Base-by-base conservation (phyloP, 345 rosid species). In the Hibiscus mutabilis region DNA sequence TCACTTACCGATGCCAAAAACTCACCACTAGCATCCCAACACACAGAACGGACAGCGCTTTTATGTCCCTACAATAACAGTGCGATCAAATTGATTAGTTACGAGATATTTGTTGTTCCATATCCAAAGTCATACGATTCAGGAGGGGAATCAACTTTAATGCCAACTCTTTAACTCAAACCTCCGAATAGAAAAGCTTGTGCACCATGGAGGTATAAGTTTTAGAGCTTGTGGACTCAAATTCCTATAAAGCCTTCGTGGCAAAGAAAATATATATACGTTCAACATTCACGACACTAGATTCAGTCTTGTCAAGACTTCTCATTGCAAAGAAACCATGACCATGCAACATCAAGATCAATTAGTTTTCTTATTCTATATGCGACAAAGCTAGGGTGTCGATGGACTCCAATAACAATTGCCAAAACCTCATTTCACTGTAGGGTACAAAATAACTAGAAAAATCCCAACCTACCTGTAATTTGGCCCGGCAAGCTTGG, bases 1-100 rank as follows among this genome's bases (percentile, higher is more conserved):
- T 87, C 90, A 59, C 95, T 87, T 69, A 87, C 88, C 10, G 95
- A 83, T 25, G 89, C 91, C 56, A 89, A 73, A 74, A 40, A 82
- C 65, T 86, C 85, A 1, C 95, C 95, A 4, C 79, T 67, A 21
- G 85, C 69, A 69, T 84, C 84, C 95, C 95, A 87, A 77, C 90
- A 87, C 19, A 89, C 78, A 24, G 85, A 80, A 69, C 74, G 84
- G 52, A 89, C 74, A 42, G 24, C 74, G 11, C 53, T 80, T 73
- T 83, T 81, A 72, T 89, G 95, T 56, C 91, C 91, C 91, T 87
- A 74, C 42, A 67, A 73, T 46, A 42, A 70, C 21, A 73, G 47
- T 72, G 10, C 4, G 27, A 59, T 66, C 7, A 66, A 66, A 46
- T 3, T 1, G 9, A 42, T 47, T 25, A 14, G 14, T 15, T 65